Conservation (phyloP, 495 filamentous ascomycete genomes). For the Aspergillus diversus region DNA sequence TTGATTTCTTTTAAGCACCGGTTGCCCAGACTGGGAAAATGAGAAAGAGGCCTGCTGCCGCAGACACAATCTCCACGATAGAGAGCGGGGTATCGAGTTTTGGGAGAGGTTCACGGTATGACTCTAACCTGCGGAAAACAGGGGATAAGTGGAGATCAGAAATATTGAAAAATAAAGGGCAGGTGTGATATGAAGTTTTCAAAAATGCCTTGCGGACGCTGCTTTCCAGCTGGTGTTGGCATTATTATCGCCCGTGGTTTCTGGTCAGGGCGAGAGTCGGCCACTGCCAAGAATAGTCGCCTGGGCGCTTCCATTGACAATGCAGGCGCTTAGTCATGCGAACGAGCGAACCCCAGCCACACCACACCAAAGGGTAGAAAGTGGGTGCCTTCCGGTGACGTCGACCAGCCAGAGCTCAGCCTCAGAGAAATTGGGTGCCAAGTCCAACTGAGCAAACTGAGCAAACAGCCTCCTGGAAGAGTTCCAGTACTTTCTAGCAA, state of each 20-base stretch:
- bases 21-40: background rate
- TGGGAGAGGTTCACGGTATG: background rate
- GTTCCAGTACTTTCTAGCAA: constrained; percentile 49
- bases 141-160: background rate
- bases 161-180: background rate
- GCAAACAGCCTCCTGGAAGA: constrained; percentile 34
- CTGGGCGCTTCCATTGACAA: constrained; percentile 9
- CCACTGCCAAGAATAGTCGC: constrained; percentile 16
- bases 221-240: constrained; percentile 7
- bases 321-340: constrained; percentile 13
- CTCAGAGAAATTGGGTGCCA: constrained; percentile 19
- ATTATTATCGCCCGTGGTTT: background rate
- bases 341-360: background rate
- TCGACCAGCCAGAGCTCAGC: constrained; percentile 16
- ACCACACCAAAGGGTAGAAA: background rate
- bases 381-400: constrained; percentile 18
- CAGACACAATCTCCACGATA: background rate
- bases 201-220: background rate
- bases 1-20: background rate
- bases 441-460: constrained; percentile 30
- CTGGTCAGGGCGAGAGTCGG: background rate
- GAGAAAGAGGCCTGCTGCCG: background rate
- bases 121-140: background rate
- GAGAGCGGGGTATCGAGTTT: background rate
- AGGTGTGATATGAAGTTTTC: background rate